phyloP scores from a whole-genome alignment of 2,329 filamentous ascomycete genomes.

The Tricladium varicosporioides region DNA sequence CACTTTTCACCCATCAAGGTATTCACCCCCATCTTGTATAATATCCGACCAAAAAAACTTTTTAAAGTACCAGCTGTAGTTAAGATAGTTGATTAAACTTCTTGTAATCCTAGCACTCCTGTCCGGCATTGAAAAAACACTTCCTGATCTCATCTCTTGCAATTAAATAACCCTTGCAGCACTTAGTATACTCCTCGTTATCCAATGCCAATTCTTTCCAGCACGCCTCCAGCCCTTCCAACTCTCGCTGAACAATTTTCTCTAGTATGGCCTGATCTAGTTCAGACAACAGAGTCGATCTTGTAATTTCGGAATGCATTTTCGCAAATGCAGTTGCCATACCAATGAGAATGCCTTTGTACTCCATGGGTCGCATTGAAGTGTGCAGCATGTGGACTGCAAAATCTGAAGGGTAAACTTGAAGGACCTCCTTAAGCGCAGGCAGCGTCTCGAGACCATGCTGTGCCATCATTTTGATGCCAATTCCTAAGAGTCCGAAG shows the following conservation, averaged over 20 bases:
- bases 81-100: no score
- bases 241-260: conserved; percentile 16
- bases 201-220: conserved; percentile 18
- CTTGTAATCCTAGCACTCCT: no score
- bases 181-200: no score
- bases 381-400: conserved; percentile 25
- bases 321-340: conserved; percentile 36
- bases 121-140: no score
- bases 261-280: conserved; percentile 12
- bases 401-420: conserved; percentile 26
- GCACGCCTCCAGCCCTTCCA: conserved; percentile 15
- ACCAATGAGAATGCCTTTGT: conserved; percentile 33
- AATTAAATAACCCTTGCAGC: no score
- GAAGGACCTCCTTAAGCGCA: conserved; percentile 28
- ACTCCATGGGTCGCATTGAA: conserved; percentile 25
- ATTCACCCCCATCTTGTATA: no score
- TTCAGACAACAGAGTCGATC: conserved; percentile 9
- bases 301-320: conserved; percentile 20
- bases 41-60: no score
- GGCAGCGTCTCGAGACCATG: conserved; percentile 15
- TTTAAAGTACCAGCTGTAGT: no score
- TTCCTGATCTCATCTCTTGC: no score
- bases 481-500: conserved; percentile 35
- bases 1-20: no score
- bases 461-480: conserved; percentile 30